Base-by-base conservation (phyloP, 306 rosid species). In the Trichosanthes truncata region DNA sequence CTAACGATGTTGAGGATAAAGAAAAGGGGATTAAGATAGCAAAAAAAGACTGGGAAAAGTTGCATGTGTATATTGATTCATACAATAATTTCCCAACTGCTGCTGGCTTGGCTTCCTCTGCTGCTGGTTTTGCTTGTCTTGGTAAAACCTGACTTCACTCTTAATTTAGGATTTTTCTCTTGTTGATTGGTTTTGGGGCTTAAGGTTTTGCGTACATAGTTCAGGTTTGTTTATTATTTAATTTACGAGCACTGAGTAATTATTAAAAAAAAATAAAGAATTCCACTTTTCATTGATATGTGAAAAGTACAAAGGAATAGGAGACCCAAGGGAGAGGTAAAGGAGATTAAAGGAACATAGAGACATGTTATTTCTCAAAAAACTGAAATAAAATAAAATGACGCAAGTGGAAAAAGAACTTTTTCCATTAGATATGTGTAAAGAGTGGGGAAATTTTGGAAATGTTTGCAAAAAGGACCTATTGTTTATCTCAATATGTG, bases 61-160 rank as follows among this genome's bases (percentile, higher is more conserved):
- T 95, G 86, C 93, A 91, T 41, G 46, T 95, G 7, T 92, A 95
- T 79, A 95, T 95, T 81, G 93, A 93, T 86, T 95, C 99, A 9
- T 90, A 83, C 85, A 95, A 95, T 89, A 95, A 95, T 83, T 95
- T 95, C 84, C 99, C 99, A 43, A 95, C 99, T 59, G 99, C 99
- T 45, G 99, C 99, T 41, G 99, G 99, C 82, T 81, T 95, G 82
- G 99, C 99, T 72, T 95, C 99, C 76, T 95, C 99, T 0, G 99
- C 99, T 0, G 99, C 99, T 29, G 99, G 99, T 78, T 82, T 95
- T 48, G 99, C 99, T 80, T 95, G 99, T 81, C 92, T 93, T 23
- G 99, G 98, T 95, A 91, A 81, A 59, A 25, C 43, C 66, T 17
- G 53, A 20, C 21, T 85, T 55, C 71, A 13, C 56, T 62, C 40